Conservation (phyloP, 352 stramenopile genomes). For the Albugo candida region DNA sequence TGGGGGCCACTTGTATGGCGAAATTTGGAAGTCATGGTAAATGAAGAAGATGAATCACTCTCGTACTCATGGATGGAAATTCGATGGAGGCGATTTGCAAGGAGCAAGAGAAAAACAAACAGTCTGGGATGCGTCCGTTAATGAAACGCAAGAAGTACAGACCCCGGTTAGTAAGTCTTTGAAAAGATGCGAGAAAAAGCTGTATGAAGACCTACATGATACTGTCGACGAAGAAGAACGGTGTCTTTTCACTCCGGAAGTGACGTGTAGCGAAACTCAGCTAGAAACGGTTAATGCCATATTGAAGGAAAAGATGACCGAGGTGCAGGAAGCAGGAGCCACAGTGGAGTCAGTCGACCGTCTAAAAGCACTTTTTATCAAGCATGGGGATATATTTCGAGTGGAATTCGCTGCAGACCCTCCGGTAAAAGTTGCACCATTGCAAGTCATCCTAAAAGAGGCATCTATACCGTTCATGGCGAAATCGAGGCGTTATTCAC, state of each 20-base stretch:
- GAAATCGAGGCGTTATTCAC: neutral
- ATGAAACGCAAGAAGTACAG: neutral
- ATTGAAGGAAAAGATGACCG: neutral
- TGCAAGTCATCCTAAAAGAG: neutral
- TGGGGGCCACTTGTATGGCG: too few relatives aligned
- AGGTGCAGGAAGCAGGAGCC: neutral
- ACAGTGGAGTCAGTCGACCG: neutral
- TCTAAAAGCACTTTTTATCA: too few relatives aligned
- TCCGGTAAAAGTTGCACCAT: neutral
- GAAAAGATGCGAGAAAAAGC: neutral
- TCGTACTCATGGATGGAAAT: neutral
- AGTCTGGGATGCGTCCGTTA: neutral
- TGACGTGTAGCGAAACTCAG: neutral
- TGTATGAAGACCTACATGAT: neutral
- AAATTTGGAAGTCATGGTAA: too few relatives aligned
- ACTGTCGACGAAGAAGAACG: neutral
- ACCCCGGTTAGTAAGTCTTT: neutral
- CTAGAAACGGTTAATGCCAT: neutral
- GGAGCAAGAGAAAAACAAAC: neutral
- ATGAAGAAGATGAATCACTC: too few relatives aligned
- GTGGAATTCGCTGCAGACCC: neutral
- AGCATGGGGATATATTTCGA: too few relatives aligned
- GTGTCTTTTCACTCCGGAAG: neutral
- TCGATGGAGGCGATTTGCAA: neutral
- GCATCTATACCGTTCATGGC: neutral